Conservation (phyloP, 306 rosid genomes). For the Fragaria ananassa region DNA sequence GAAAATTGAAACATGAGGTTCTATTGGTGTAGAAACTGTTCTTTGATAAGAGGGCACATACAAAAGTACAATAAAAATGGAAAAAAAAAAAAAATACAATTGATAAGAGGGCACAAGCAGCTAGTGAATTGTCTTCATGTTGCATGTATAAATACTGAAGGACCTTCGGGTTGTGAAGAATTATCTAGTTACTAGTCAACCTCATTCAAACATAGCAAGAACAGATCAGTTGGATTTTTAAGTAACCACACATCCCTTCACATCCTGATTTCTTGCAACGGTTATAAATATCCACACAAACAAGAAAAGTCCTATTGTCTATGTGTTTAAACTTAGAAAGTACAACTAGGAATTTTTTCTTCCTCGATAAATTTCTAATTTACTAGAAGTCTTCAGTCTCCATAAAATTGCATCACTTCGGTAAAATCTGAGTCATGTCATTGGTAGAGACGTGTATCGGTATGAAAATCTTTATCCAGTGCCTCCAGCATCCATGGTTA, state of each 20-base stretch:
- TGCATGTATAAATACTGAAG: too few relatives aligned
- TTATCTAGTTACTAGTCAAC: too few relatives aligned
- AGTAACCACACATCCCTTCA: background rate
- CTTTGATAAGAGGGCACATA: too few relatives aligned
- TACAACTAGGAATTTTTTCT: background rate
- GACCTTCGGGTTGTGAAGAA: too few relatives aligned
- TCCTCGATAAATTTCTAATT: background rate
- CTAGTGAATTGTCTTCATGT: too few relatives aligned
- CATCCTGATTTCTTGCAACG: background rate
- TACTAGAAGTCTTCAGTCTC: background rate
- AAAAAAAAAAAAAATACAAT: too few relatives aligned
- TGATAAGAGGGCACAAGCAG: too few relatives aligned
- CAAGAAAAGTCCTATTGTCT: background rate
- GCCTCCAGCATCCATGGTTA: conserved; percentile 6
- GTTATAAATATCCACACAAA: background rate
- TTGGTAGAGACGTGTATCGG: background rate
- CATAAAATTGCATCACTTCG: background rate
- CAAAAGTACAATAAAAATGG: too few relatives aligned
- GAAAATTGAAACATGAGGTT: too few relatives aligned
- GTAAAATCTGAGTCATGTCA: background rate
- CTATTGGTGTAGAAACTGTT: too few relatives aligned
- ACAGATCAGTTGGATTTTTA: too few relatives aligned
- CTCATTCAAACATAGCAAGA: too few relatives aligned
- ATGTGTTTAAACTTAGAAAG: background rate
- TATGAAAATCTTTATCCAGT: background rate